phyloP scores from a whole-genome alignment of 164 flowering plant species.

The Dillenia suffruticosa region DNA sequence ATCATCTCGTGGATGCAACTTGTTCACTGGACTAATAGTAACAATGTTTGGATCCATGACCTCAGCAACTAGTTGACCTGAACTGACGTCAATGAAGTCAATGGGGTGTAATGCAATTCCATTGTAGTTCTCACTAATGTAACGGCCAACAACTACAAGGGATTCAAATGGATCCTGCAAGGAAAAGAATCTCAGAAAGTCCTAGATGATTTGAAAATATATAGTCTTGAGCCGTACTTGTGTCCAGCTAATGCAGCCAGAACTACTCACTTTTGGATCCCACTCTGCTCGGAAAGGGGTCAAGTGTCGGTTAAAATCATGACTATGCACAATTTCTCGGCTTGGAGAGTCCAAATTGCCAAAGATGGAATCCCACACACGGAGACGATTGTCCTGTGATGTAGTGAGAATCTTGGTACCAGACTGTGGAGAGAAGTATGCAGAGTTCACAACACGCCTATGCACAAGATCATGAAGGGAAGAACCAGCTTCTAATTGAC shows the following conservation, averaged over 20 bases:
- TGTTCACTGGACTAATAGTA: conserved; percentile 89
- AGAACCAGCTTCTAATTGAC: conserved; percentile 57
- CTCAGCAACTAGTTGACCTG: conserved; percentile 86
- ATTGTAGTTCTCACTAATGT: conserved; percentile 90
- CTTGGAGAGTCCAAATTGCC: conserved; percentile 79
- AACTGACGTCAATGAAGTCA: conserved; percentile 80
- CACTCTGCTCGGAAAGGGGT: conserved; percentile 93
- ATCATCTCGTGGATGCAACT: conserved; percentile 94
- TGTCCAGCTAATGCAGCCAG: too few relatives aligned
- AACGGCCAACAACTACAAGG: conserved; percentile 89
- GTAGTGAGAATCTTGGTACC: conserved; percentile 88
- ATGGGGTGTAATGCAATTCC: conserved; percentile 93
- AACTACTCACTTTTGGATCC: conserved; percentile 81
- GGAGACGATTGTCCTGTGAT: conserved; percentile 79
- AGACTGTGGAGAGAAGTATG: conserved; percentile 77
- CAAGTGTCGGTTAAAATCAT: conserved; percentile 86
- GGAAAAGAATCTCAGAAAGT: conserved; percentile 1
- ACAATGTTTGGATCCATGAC: conserved; percentile 84
- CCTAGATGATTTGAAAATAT: background rate
- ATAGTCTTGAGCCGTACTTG: background rate
- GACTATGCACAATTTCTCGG: conserved; percentile 91
- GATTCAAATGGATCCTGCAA: conserved; percentile 87
- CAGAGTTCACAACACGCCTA: conserved; percentile 83
- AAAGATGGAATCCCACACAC: conserved; percentile 87
- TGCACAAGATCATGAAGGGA: conserved; percentile 58